Evolutionary conservation across 805 yeast species (phyloP), one percentile per base, ranked within the genome.

Genomic region (Dipodascus albidus): DNA sequence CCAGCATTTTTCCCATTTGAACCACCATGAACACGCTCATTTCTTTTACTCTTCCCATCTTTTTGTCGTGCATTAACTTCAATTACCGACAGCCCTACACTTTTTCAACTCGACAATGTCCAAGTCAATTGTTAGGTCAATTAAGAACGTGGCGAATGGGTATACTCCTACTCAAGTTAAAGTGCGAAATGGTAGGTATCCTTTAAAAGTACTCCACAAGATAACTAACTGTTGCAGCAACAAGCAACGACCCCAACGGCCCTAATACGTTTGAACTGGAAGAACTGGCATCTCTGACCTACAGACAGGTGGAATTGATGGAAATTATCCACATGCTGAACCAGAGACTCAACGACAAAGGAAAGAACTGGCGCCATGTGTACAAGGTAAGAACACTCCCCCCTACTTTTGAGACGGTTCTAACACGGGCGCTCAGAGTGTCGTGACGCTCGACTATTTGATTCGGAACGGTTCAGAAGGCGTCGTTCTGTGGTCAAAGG

Each of bases 331-430:
- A 91, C 64, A 88, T 91, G 83, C 70, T 91, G 48, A 97, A 91
- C 70, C 80, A 88, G 59, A 78, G 99, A 58, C 72, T 91, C 59
- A 91, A 91, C 64, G 98, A 91, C 66, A 90, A 90, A 73, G 98
- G 98, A 57, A 90, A 89, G 67, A 86, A 91, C 70, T 91, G 97
- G 97, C 79, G 96, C 59, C 99, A 91, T 67, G 90, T 91, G 50
- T 90, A 95, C 58, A 93, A 91, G 68, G 83, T 96, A 0, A 74
- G 91, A 57, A 85, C 95, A 1, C 82, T 91, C n/a, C 75, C 20
- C 20, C 17, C n/a, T 38, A 38, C n/a, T 38, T 38, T 38, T 38
- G 17, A 9, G 9, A n/a, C 20, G 6, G 17, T 38, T 38, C 44
- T 38, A 17, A 19, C 44, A 6, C 44, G 20, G 20, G 6, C 20